Evolutionary conservation across 208 protist genomes (phyloP), one percentile per base, ranked within the genome.

Genomic region (Crithidia fasciculata): DNA sequence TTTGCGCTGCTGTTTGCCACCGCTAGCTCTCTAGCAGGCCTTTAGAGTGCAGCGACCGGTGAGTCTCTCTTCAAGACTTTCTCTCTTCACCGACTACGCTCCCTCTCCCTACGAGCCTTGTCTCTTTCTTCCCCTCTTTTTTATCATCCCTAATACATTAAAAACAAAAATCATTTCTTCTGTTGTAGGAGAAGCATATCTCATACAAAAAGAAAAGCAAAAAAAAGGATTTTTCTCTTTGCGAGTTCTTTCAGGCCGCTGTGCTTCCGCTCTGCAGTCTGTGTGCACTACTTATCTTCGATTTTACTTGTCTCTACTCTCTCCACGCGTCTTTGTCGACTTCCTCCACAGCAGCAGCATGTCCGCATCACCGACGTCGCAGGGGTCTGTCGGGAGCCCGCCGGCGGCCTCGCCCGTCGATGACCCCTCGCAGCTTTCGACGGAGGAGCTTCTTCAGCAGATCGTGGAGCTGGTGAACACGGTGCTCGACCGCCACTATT

Each of bases 401-500:
- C 53, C 52, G 3, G 45, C 63, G 53, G 49, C 59, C 54, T 56
- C 60, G 9, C 64, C 61, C 44, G 41, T 63, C 8, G 72, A 70
- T 16, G 55, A 75, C 36, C 61, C 73, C 12, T 69, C 72, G 7
- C 85, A 95, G 37, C 58, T 94, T 10, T 80, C 80, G 0, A 70
- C 84, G 36, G 82, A 91, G 54, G 90, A 95, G 55, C 72, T 96
- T 13, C 74, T 97, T 3, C 87, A 87, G 57, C 87, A 81, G 59
- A 88, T 97, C 58, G 92, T 97, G 47, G 89, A 97, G 40, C 82
- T 89, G 52, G 82, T 91, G 36, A 97, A 97, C 72, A 83, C 71
- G n/a, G 69, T 83, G 15, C 79, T 97, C 0, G 69, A 82, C 7
- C 80, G 87, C 3, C 83, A 82, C 54, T 95, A 95, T 84, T 94